These are phyloP conservation scores for Fonsecaea monophora DNA, from an alignment of 2,329 filamentous ascomycete species.

Conservation along the genomic window DNA sequence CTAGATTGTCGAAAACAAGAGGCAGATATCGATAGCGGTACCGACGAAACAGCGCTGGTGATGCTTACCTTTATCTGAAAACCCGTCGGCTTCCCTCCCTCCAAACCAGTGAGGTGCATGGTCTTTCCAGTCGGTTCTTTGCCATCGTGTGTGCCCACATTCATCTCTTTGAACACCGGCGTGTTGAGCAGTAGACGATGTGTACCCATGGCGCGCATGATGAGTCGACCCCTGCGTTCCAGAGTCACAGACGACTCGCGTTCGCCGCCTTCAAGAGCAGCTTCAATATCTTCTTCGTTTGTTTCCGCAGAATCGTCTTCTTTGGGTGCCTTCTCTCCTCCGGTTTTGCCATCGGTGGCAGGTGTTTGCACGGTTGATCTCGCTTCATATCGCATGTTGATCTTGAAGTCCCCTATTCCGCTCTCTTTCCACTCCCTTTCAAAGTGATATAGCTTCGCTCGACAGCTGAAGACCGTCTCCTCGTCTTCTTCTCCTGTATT, in stretches of 20 bases:
- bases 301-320: constrained; percentile 2
- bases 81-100: constrained; percentile 60
- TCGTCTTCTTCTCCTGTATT: constrained; percentile 90
- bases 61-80: constrained; percentile 63
- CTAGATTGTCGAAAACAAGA: not conserved
- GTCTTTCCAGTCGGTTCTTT: constrained; percentile 73
- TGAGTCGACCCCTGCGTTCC: constrained; percentile 67
- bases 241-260: constrained; percentile 10
- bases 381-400: constrained; percentile 56
- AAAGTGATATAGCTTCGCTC: constrained; percentile 85
- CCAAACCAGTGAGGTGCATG: constrained; percentile 67
- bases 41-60: not conserved
- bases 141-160: constrained; percentile 70
- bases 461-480: constrained; percentile 73
- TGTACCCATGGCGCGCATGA: constrained; percentile 91
- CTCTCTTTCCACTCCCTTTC: constrained; percentile 81
- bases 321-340: constrained; percentile 41
- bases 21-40: not conserved
- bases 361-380: constrained; percentile 60
- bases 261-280: constrained; percentile 41
- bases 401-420: constrained; percentile 46
- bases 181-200: constrained; percentile 87
- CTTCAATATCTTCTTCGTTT: constrained; percentile 48
- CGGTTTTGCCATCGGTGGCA: constrained; percentile 53
- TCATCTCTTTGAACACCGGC: constrained; percentile 77